These are phyloP conservation scores for Strobilomyces dryophilus DNA, from an alignment of 768 basidiomycete genomes.

Conservation along the genomic window DNA sequence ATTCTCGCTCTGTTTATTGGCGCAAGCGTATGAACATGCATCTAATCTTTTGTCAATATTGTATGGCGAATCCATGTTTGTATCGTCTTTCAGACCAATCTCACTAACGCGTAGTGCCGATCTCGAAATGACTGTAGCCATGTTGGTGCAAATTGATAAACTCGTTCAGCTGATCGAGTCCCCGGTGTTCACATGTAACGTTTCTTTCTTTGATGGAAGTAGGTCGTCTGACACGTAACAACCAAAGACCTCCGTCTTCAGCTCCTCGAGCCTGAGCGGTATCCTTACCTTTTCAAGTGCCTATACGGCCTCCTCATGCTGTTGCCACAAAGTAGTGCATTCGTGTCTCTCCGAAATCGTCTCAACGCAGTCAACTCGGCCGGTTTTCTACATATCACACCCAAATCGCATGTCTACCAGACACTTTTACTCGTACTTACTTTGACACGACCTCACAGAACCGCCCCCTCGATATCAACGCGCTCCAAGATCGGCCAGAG, in stretches of 20 bases:
- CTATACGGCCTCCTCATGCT: slow-evolving; percentile 97
- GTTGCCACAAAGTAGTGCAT: slow-evolving; percentile 94
- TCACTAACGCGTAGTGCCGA: slow-evolving; percentile 63
- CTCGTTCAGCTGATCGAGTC: slow-evolving; percentile 97
- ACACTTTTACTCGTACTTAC: background rate
- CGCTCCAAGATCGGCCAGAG: slow-evolving; percentile 79
- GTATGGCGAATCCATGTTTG: slow-evolving; percentile 40
- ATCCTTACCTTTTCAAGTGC: slow-evolving; percentile 96
- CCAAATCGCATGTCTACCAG: slow-evolving; percentile 61
- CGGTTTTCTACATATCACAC: slow-evolving; percentile 87
- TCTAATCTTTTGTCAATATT: slow-evolving; percentile 95
- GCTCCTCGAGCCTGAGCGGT: slow-evolving; percentile 92
- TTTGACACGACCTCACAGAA: slow-evolving; percentile 29
- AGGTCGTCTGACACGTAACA: slow-evolving; percentile 1
- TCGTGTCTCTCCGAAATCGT: slow-evolving; percentile 89
- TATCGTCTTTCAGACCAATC: background rate
- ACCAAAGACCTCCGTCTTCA: slow-evolving; percentile 78
- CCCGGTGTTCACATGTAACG: slow-evolving; percentile 93
- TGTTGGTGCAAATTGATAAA: slow-evolving; percentile 96
- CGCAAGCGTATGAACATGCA: slow-evolving; percentile 98
- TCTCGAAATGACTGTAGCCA: slow-evolving; percentile 90
- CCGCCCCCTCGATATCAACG: slow-evolving; percentile 37
- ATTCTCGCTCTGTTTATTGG: slow-evolving; percentile 92
- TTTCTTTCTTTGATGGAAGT: background rate
- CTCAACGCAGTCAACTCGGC: slow-evolving; percentile 93